Percentiles rank a stretch among this genome's conserved stretches.
These are phyloP conservation scores for Yamadazyma dendronema DNA, from an alignment of 1,139 yeast species.

Conservation along the genomic window DNA sequence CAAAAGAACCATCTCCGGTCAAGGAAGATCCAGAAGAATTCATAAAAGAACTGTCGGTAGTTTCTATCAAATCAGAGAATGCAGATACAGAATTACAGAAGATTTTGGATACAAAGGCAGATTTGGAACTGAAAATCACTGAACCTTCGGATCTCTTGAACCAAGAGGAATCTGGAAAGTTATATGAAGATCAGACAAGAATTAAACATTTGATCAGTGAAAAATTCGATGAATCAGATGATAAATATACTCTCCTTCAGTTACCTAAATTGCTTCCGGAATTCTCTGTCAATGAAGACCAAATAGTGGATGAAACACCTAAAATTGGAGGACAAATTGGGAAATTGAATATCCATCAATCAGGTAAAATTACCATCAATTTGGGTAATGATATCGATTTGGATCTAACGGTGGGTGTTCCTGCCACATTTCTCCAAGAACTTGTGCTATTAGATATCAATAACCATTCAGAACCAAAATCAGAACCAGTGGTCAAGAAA, in stretches of 20 bases:
- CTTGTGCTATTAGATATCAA: slow-evolving; percentile 53
- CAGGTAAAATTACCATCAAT: slow-evolving; percentile 74
- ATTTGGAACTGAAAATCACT: slow-evolving; percentile 29
- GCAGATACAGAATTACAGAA: slow-evolving; percentile 28
- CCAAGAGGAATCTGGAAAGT: slow-evolving; percentile 30
- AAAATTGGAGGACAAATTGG: slow-evolving; percentile 60
- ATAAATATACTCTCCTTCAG: slow-evolving; percentile 60
- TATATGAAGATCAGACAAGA: slow-evolving; percentile 31
- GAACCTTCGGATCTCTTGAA: slow-evolving; percentile 31
- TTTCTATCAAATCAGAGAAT: slow-evolving; percentile 27
- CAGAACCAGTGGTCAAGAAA: slow-evolving; percentile 3
- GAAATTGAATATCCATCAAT: slow-evolving; percentile 67
- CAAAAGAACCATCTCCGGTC: slow-evolving; percentile 16
- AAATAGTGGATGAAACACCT: slow-evolving; percentile 2
- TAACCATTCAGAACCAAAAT: slow-evolving; percentile 9
- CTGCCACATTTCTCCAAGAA: slow-evolving; percentile 72
- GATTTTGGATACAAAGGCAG: slow-evolving; percentile 28
- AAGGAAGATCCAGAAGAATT: slow-evolving; percentile 15
- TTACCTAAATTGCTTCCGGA: slow-evolving; percentile 68
- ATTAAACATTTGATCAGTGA: slow-evolving; percentile 29
- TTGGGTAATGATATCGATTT: slow-evolving; percentile 65
- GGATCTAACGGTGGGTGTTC: slow-evolving; percentile 74
- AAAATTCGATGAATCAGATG: slow-evolving; percentile 22
- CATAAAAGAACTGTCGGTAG: slow-evolving; percentile 27
- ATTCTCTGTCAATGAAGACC: slow-evolving; percentile 23